Percentiles rank a stretch among this genome's conserved stretches.
Evolutionary conservation across 2,329 filamentous ascomycete species (phyloP).

Genomic region (Aspergillus carbonarius): DNA sequence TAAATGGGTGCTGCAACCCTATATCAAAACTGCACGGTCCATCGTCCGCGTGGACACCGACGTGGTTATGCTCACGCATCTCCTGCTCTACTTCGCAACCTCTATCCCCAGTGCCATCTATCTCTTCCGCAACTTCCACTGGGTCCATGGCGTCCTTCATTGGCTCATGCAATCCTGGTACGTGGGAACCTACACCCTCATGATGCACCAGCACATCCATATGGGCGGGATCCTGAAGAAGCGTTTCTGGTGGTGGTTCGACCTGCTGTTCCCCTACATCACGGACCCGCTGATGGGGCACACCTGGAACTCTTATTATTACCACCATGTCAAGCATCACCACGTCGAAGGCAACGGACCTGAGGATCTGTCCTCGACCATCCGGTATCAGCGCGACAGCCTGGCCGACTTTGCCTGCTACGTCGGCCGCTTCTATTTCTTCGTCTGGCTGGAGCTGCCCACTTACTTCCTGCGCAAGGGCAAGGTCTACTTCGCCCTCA

Average conservation of each 20-base stretch:
- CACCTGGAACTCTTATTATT: conserved; percentile 82
- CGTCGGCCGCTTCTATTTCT: conserved; percentile 68
- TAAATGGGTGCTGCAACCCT: conserved; percentile 58
- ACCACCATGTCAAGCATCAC: conserved; percentile 84
- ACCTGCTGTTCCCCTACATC: conserved; percentile 69
- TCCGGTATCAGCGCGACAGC: conserved; percentile 73
- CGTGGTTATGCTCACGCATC: conserved; percentile 74
- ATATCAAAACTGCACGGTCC: conserved; percentile 55
- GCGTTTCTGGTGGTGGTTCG: conserved; percentile 53
- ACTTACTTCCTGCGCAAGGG: conserved; percentile 68
- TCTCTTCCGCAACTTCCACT: conserved; percentile 66
- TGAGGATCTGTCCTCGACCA: conserved; percentile 71
- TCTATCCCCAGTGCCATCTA: conserved; percentile 67
- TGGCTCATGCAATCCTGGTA: conserved; percentile 66
- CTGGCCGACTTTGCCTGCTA: conserved; percentile 68
- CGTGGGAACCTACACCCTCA: conserved; percentile 71
- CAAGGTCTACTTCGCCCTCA: conserved; percentile 55
- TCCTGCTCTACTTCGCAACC: conserved; percentile 69
- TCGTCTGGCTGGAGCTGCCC: conserved; percentile 74
- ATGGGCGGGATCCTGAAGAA: conserved; percentile 66
- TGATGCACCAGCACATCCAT: conserved; percentile 86
- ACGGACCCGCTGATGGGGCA: conserved; percentile 76
- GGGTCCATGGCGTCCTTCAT: conserved; percentile 66
- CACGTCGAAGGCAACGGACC: conserved; percentile 80
- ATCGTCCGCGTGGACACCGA: conserved; percentile 68